Evolutionary conservation across 2,329 filamentous ascomycete genomes (phyloP).

Genomic region (Cryphonectria japonica): DNA sequence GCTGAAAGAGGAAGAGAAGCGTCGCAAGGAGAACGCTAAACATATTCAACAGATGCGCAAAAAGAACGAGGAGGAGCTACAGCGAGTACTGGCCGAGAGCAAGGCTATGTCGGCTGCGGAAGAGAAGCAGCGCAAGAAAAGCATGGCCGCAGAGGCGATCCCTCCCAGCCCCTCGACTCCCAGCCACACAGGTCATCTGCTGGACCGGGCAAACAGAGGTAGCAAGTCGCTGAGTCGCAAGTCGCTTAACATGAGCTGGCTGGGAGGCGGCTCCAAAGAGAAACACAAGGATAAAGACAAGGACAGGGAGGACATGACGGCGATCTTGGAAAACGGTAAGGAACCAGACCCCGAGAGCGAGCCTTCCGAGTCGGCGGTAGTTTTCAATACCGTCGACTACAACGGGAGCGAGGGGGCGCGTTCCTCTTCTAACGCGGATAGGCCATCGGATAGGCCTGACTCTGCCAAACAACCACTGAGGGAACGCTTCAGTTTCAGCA

Average conservation of each 20-base stretch:
- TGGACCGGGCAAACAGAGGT: conserved; percentile 70
- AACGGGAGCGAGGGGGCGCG: conserved; percentile 34
- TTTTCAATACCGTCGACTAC: conserved; percentile 31
- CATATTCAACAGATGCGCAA: conserved; percentile 46
- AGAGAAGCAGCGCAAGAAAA: conserved; percentile 46
- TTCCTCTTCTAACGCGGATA: conserved; percentile 23
- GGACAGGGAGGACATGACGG: conserved; percentile 33
- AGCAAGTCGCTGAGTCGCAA: conserved; percentile 81
- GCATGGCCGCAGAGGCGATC: conserved; percentile 43
- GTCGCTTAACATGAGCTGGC: conserved; percentile 68
- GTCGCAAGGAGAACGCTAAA: conserved; percentile 41
- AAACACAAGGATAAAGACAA: conserved; percentile 38
- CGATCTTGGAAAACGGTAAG: conserved; percentile 37
- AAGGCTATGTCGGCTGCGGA: conserved; percentile 64
- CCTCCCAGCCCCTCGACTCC: conserved; percentile 33
- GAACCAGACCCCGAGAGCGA: conserved; percentile 22
- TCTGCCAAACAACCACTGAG: conserved; percentile 40
- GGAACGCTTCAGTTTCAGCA: conserved; percentile 38
- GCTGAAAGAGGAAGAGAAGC: conserved; percentile 49
- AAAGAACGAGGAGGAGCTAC: conserved; percentile 65
- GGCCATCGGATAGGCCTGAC: conserved; percentile 48
- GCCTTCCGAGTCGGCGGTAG: conserved; percentile 17
- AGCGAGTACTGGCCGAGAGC: conserved; percentile 67
- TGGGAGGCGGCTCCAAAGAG: conserved; percentile 35
- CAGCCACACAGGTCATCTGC: conserved; percentile 40